These are phyloP conservation scores for Penicillium waksmanii DNA, from an alignment of 495 filamentous ascomycete species.

Conservation along the genomic window DNA sequence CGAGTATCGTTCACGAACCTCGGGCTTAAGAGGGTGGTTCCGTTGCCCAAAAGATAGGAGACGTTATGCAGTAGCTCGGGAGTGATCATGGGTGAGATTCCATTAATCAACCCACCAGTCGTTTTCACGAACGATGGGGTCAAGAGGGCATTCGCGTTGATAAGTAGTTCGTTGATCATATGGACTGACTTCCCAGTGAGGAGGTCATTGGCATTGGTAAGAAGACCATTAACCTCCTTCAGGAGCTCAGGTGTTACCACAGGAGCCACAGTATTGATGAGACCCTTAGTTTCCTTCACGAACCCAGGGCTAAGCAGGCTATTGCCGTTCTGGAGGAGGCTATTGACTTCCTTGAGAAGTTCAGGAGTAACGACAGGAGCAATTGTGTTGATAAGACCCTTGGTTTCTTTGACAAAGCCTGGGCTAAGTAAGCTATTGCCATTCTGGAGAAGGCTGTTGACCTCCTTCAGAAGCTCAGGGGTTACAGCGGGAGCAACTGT, in stretches of 20 bases:
- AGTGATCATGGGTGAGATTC: conserved; percentile 36
- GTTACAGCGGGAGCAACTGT: conserved; percentile 47
- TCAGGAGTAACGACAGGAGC: conserved; percentile 9
- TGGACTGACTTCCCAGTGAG: conserved; percentile 40
- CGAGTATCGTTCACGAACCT: conserved; percentile 52
- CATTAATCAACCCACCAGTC: conserved; percentile 33
- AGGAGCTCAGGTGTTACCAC: conserved; percentile 42
- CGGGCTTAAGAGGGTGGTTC: conserved; percentile 41
- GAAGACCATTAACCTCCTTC: conserved; percentile 41
- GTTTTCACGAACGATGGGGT: conserved; percentile 30
- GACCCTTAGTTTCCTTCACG: conserved; percentile 44
- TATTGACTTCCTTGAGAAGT: conserved; percentile 26
- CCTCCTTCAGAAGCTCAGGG: conserved; percentile 44
- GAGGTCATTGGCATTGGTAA: conserved; percentile 47
- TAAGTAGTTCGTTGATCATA: conserved; percentile 41
- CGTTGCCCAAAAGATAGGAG: conserved; percentile 42
- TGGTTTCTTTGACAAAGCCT: conserved; percentile 36
- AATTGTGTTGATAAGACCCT: conserved; percentile 7
- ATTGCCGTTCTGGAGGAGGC: conserved; percentile 33
- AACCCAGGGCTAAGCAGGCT: conserved; percentile 39
- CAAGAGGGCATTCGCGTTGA: conserved; percentile 38
- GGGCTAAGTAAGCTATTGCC: conserved; percentile 43
- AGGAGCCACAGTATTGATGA: conserved; percentile 40
- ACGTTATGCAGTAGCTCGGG: conserved; percentile 37
- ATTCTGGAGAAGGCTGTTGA: conserved; percentile 45